Percentiles rank a stretch among this genome's conserved stretches.
Evolutionary conservation across 441 rosid species (phyloP).

Genomic region (Macaranga tanarius): DNA sequence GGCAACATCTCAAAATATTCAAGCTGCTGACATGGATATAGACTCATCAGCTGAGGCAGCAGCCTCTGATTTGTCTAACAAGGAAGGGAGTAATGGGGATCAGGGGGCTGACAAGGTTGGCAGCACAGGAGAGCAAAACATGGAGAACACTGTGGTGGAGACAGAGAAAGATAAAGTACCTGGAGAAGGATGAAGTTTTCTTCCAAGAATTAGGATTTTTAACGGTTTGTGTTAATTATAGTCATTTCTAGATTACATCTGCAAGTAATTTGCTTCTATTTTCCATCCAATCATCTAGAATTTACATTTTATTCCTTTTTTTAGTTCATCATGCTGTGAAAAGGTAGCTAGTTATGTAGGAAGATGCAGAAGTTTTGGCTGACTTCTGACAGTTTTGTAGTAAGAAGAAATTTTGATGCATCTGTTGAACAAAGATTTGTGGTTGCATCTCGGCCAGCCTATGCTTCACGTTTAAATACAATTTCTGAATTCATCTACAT

Average conservation of each 20-base stretch:
- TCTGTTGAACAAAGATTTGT: constrained; percentile 12
- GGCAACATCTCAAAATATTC: constrained; percentile 32
- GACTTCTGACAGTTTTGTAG: constrained; percentile 31
- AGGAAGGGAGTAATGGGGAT: constrained; percentile 21
- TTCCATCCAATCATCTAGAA: background rate
- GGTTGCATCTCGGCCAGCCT: constrained; percentile 4
- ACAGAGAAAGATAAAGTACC: constrained; percentile 17
- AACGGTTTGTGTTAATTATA: background rate
- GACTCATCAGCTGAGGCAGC: constrained; percentile 27
- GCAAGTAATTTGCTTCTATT: background rate
- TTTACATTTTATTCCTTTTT: background rate
- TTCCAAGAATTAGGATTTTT: constrained; percentile 14
- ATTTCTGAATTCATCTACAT: background rate
- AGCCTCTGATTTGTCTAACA: constrained; percentile 9
- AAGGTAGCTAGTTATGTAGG: background rate
- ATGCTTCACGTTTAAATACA: background rate
- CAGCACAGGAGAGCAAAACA: constrained; percentile 21
- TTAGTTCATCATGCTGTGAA: background rate
- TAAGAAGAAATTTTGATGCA: constrained; percentile 8
- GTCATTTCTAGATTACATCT: constrained; percentile 1
- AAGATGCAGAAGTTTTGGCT: constrained; percentile 8
- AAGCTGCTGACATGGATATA: constrained; percentile 23
- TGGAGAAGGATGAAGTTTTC: constrained; percentile 21
- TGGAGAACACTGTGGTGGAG: constrained; percentile 17
- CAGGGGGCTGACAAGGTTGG: constrained; percentile 22